These are phyloP conservation scores for Ustilago shanxiensis DNA, from an alignment of 1,284 basidiomycete species.

Conservation along the genomic window DNA sequence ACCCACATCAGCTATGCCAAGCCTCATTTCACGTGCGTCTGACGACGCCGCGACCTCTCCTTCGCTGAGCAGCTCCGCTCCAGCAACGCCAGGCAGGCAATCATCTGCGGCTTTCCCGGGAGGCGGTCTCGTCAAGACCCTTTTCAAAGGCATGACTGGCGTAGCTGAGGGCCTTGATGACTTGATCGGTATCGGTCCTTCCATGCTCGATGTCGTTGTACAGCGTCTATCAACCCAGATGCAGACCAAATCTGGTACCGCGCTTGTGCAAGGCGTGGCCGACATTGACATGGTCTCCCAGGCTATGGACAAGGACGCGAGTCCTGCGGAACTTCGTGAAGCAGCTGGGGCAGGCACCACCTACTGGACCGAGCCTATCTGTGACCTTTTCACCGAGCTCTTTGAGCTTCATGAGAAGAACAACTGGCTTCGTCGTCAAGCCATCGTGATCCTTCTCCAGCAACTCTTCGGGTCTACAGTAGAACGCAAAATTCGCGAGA, in stretches of 20 bases:
- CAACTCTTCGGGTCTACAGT: slow-evolving; percentile 95
- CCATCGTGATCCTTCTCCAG: slow-evolving; percentile 94
- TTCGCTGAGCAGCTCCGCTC: not conserved
- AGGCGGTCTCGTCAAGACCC: slow-evolving; percentile 45
- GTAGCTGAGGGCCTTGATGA: slow-evolving; percentile 61
- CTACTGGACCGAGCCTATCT: slow-evolving; percentile 89
- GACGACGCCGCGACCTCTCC: slow-evolving; percentile 9
- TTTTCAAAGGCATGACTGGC: slow-evolving; percentile 57
- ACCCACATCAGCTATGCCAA: slow-evolving; percentile 16
- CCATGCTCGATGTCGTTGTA: slow-evolving; percentile 59
- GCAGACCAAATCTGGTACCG: slow-evolving; percentile 32
- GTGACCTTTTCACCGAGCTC: slow-evolving; percentile 88
- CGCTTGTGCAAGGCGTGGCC: slow-evolving; percentile 40
- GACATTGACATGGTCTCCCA: slow-evolving; percentile 57
- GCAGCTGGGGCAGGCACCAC: slow-evolving; percentile 84
- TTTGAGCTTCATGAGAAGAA: slow-evolving; percentile 95
- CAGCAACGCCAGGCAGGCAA: slow-evolving; percentile 20
- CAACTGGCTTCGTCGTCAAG: slow-evolving; percentile 95
- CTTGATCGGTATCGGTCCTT: slow-evolving; percentile 56
- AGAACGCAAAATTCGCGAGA: slow-evolving; percentile 93
- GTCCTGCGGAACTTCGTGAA: slow-evolving; percentile 77
- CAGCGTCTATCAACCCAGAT: slow-evolving; percentile 62
- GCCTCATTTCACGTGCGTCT: slow-evolving; percentile 6
- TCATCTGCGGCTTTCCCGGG: slow-evolving; percentile 27
- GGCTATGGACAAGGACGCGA: slow-evolving; percentile 47